Evolutionary conservation across 805 yeast species (phyloP), one percentile per base, ranked within the genome.

Genomic region (Starmerella cellae): DNA sequence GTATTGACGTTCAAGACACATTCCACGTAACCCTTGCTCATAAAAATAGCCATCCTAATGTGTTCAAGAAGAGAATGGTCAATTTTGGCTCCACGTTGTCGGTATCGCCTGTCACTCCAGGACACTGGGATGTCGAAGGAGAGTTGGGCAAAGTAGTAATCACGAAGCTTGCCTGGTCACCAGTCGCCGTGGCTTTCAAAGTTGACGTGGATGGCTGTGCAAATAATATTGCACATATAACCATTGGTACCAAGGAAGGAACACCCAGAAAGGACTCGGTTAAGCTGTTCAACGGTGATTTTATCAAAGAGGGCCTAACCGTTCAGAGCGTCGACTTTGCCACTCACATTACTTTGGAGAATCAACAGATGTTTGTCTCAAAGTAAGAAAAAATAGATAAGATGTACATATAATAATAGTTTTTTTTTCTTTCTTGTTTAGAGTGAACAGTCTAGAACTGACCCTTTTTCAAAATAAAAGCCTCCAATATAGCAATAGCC

Each of bases 401-500:
- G n/a, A n/a, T 26, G 28, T 26, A 26, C 9, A 9, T 26, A 26
- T n/a, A n/a, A n/a, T n/a, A n/a, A n/a, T n/a, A n/a, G n/a, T n/a
- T n/a, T n/a, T n/a, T n/a, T n/a, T n/a, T n/a, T n/a, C n/a, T n/a
- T n/a, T n/a, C n/a, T n/a, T n/a, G n/a, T n/a, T n/a, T n/a, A n/a
- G n/a, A n/a, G n/a, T n/a, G n/a, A n/a, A n/a, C 32, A 8, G 10
- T 29, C 19, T 19, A 36, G 16, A 36, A 36, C 24, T 51, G 37
- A 27, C 94, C 94, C 60, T 81, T 79, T 63, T 84, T 82, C 39
- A 80, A 70, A 5, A 91, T 94, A 60, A 88, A 84, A 0, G 80
- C 85, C 53, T 91, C 96, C 35, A 91, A 68, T 1, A 77, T 94
- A 11, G 97, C 87, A 67, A 91, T 82, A 23, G 97, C 97, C 37